Evolutionary conservation across 495 filamentous ascomycete species (phyloP), one percentile per base, ranked within the genome.

Genomic region (Penicillium tannophilum): DNA sequence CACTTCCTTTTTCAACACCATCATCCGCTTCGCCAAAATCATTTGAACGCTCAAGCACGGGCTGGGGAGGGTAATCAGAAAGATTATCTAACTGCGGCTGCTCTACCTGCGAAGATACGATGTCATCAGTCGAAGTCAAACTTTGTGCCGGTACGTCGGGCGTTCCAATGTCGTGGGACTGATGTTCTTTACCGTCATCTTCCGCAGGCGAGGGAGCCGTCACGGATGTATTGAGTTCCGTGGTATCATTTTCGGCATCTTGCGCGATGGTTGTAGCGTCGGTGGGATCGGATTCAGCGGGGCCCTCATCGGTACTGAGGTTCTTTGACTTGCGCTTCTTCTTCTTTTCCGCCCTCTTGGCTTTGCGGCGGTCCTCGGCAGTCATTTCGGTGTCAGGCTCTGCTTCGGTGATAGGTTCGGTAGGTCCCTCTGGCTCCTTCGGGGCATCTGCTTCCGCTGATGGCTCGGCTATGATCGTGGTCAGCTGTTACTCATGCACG

Each of bases 81-180:
- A 23, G 62, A 63, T 56, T 68, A 59, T 72, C 69, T 72, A 60
- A 45, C 68, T 68, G 67, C 57, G 70, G 64, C 66, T 71, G 71
- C 64, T 77, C 76, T 76, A 79, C 76, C 77, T 80, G 76, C 73
- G 76, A 74, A 74, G 73, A 78, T 68, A 78, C 68, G 64, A 73
- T 72, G 56, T 77, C 63, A 79, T 79, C 77, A 79, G 77, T 78
- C 77, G 74, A 77, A 76, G 63, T 67, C 64, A 74, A 57, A 65
- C 73, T 67, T 67, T 76, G 69, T 70, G 72, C 69, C 68, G 64
- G 69, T 54, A 52, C 61, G 66, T 65, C 67, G 68, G 71, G 64
- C 54, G 58, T 64, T 62, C 71, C 66, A 63, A 60, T 74, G 72
- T 72, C 75, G 75, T 72, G 75, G 72, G 75, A 78, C 75, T 78